phyloP scores from a whole-genome alignment of 2,329 filamentous ascomycete species.

The Aspergillus neotritici region DNA sequence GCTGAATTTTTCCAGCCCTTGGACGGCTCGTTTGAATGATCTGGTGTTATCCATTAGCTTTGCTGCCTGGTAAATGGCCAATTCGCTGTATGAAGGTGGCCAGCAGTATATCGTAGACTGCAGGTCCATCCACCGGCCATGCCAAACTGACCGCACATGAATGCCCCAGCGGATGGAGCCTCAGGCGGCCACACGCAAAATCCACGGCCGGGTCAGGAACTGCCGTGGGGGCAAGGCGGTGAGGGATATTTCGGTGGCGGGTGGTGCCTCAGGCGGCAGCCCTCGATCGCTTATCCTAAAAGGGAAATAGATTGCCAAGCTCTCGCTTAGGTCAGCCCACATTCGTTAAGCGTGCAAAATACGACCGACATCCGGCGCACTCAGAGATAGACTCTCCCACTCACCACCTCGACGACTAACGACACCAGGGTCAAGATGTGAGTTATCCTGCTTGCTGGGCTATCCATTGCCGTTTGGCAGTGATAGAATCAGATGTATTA shows the following conservation, averaged over 20 bases:
- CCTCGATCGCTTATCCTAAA: conserved; percentile 11
- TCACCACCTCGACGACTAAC: conserved; percentile 43
- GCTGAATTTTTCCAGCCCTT: conserved; percentile 3
- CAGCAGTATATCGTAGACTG: no score
- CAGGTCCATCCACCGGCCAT: no score
- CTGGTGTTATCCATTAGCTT: neutral
- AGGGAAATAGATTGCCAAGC: conserved; percentile 17
- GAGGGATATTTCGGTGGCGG: no score
- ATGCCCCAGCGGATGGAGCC: conserved; percentile 8
- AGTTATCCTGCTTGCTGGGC: conserved; percentile 22
- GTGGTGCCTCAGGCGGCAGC: neutral
- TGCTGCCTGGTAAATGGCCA: neutral
- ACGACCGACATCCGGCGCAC: conserved; percentile 26
- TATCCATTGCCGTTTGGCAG: conserved; percentile 1
- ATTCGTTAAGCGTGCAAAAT: conserved; percentile 39
- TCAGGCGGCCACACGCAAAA: conserved; percentile 6
- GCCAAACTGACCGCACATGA: no score
- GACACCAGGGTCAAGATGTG: conserved; percentile 46
- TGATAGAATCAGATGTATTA: conserved; percentile 19
- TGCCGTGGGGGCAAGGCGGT: no score
- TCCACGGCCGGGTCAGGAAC: no score
- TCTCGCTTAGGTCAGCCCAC: conserved; percentile 42
- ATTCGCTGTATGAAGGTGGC: neutral
- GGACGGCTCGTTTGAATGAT: conserved; percentile 7
- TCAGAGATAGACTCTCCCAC: conserved; percentile 37